These are phyloP conservation scores for Starmerella vaccinii DNA, from an alignment of 805 yeast species.

Conservation along the genomic window DNA sequence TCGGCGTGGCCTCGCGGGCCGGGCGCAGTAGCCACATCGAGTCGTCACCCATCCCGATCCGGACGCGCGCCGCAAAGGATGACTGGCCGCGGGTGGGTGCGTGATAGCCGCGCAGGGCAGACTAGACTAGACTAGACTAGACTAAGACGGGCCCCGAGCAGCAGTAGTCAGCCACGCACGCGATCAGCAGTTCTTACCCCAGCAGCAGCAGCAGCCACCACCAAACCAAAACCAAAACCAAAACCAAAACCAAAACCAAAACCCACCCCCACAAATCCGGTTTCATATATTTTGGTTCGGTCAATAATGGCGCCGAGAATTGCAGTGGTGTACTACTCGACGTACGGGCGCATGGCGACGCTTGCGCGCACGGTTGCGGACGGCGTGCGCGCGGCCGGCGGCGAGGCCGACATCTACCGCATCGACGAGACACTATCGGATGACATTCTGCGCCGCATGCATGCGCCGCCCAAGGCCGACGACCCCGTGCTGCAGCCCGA, in stretches of 20 bases:
- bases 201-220: no score
- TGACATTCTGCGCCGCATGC: constrained; percentile 48
- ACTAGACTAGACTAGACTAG: no score
- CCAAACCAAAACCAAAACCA: no score
- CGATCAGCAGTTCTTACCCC: not conserved
- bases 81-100: no score
- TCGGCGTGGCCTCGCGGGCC: no score
- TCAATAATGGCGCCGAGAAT: constrained; percentile 37
- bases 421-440: constrained; percentile 65
- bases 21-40: not conserved
- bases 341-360: constrained; percentile 65
- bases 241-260: no score
- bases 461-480: constrained; percentile 44
- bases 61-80: not conserved
- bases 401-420: constrained; percentile 60
- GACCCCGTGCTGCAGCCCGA: constrained; percentile 50
- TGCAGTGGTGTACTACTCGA: constrained; percentile 69
- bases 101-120: no score
- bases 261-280: no score
- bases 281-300: no score
- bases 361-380: constrained; percentile 58
- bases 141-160: no score
- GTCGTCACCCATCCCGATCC: not conserved
- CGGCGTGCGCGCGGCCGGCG: constrained; percentile 64
- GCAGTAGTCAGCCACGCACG: no score